phyloP scores from a whole-genome alignment of 2,329 filamentous ascomycete genomes.

The Diaporthe sp. region DNA sequence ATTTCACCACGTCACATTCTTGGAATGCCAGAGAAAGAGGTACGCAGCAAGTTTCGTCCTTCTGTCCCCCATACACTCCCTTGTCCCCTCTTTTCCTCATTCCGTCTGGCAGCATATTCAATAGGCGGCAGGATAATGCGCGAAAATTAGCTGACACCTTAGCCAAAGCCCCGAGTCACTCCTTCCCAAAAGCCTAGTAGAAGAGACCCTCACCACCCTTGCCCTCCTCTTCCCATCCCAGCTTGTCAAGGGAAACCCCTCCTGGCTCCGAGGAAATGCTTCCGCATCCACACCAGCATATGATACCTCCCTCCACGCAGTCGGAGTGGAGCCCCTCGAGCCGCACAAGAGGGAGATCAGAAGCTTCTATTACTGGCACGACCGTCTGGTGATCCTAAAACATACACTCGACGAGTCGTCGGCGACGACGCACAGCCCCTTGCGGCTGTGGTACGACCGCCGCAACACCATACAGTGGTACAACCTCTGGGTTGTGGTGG shows the following conservation, averaged over 20 bases:
- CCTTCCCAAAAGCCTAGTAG: background rate
- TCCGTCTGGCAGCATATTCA: no score
- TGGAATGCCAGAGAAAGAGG: background rate
- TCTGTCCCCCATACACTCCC: no score
- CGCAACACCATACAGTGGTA: background rate
- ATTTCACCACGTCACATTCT: background rate
- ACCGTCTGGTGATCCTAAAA: background rate
- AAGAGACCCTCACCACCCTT: background rate
- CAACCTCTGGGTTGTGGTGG: background rate
- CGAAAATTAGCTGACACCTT: background rate
- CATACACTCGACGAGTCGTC: background rate
- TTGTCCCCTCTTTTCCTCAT: no score
- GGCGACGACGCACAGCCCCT: background rate
- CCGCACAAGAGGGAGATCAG: background rate
- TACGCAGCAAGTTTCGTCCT: background rate
- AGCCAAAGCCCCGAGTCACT: background rate
- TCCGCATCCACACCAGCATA: background rate
- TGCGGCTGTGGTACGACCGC: background rate
- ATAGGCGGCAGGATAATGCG: no score
- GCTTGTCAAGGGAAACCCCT: background rate
- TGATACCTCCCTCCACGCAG: background rate
- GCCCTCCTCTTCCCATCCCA: background rate
- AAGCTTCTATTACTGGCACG: background rate
- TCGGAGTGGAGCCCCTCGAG: background rate
- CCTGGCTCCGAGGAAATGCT: background rate